A percentile compares a stretch with the other conserved stretches of the same genome.
These are phyloP conservation scores for Fusarium sp. DNA, from an alignment of 2,329 filamentous ascomycete genomes.

Conservation along the genomic window DNA sequence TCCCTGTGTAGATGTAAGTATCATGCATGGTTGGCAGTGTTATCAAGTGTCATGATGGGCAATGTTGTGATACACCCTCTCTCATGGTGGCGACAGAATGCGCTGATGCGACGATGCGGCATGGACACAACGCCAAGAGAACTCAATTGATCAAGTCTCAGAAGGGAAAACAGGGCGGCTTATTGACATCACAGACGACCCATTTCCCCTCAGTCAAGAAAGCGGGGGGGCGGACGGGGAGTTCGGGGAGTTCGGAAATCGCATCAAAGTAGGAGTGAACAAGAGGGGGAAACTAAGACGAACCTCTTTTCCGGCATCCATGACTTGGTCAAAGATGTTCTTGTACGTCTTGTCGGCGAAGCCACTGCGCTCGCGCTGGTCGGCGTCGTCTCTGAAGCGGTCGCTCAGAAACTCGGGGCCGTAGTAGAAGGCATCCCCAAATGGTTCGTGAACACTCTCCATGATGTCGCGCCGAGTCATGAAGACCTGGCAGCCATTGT, in stretches of 20 bases:
- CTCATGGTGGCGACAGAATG: not conserved
- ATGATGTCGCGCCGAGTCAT: conserved; percentile 91
- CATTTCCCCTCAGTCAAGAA: conserved; percentile 21
- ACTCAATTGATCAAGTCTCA: conserved; percentile 1
- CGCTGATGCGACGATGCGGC: conserved; percentile 6
- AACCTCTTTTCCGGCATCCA: conserved; percentile 80
- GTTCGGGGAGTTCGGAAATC: conserved; percentile 30
- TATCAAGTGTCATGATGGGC: not conserved
- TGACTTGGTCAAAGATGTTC: conserved; percentile 81
- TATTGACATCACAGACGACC: conserved; percentile 7
- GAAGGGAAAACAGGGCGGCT: conserved; percentile 1
- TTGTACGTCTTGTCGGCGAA: conserved; percentile 78
- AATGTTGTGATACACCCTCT: not conserved
- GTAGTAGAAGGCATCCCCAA: conserved; percentile 96
- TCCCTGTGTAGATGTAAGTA: conserved; percentile 64
- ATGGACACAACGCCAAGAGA: conserved; percentile 6
- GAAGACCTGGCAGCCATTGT: conserved; percentile 75
- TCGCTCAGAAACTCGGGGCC: conserved; percentile 88
- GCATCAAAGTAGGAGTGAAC: conserved; percentile 22
- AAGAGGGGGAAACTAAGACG: conserved; percentile 45
- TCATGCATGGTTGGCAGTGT: not conserved
- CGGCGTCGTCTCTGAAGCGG: conserved; percentile 78
- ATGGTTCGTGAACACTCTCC: conserved; percentile 91
- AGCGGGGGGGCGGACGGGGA: conserved; percentile 33
- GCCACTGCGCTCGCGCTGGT: conserved; percentile 68